phyloP scores from a whole-genome alignment of 73 alveolate genomes.

The Stentor roeselii region DNA sequence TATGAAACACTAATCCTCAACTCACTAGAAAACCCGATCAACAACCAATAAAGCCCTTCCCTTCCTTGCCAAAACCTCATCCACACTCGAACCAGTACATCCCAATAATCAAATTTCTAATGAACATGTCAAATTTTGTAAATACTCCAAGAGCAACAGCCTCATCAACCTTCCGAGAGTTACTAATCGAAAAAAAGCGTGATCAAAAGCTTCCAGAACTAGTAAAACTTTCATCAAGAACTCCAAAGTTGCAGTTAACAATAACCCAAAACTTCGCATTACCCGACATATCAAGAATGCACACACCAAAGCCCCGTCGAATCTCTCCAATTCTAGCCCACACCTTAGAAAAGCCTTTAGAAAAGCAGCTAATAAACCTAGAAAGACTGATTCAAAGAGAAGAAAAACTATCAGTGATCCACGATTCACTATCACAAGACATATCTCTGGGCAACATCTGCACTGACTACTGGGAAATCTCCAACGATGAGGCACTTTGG shows the following conservation, averaged over 20 bases:
- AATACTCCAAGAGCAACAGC: not conserved
- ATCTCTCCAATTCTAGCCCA: not conserved
- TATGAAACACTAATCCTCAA: too few species aligned
- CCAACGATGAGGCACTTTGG: conserved; percentile 27
- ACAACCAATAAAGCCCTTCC: too few species aligned
- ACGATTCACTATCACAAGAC: not conserved
- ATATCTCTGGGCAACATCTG: not conserved
- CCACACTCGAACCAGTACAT: too few species aligned
- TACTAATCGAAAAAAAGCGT: not conserved
- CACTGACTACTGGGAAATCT: not conserved
- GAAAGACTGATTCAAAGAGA: conserved; percentile 1
- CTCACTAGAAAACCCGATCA: too few species aligned
- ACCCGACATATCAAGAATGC: not conserved
- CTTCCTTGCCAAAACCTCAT: too few species aligned
- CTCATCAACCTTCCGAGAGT: not conserved
- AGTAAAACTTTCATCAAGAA: conserved; percentile 9
- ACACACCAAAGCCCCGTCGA: conserved; percentile 9
- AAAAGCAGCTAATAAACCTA: conserved; percentile 19
- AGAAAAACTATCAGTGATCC: not conserved
- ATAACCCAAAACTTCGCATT: not conserved
- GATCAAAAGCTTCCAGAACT: not conserved
- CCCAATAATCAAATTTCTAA: too few species aligned
- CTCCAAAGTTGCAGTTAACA: conserved; percentile 1
- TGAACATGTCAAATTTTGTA: not conserved
- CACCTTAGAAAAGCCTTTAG: not conserved